phyloP scores from a whole-genome alignment of 305 asterid genomes.

The Fraxinus nigra region DNA sequence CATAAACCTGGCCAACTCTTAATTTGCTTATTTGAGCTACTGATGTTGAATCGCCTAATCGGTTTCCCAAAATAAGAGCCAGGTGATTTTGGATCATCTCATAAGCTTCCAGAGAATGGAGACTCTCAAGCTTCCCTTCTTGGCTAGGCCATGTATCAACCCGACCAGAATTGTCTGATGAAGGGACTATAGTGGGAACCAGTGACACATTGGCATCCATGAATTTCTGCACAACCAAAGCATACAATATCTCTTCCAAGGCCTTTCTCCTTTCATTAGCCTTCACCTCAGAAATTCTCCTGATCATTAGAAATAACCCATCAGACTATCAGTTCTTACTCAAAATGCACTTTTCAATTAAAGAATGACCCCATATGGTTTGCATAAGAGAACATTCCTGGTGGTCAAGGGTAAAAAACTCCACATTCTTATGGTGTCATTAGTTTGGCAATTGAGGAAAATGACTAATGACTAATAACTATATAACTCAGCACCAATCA shows the following conservation, averaged over 20 bases:
- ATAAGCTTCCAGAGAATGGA: conserved; percentile 85
- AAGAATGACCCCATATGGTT: neutral
- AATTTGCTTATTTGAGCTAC: conserved; percentile 73
- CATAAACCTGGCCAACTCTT: conserved; percentile 88
- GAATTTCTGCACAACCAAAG: conserved; percentile 88
- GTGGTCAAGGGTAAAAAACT: neutral
- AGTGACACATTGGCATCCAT: conserved; percentile 79
- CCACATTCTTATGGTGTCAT: neutral
- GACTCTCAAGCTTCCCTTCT: conserved; percentile 56
- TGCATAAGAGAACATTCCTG: neutral
- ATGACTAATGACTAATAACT: neutral
- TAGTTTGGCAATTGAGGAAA: neutral
- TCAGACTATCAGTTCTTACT: conserved; percentile 3
- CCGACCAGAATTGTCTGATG: conserved; percentile 43
- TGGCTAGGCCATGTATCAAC: conserved; percentile 61
- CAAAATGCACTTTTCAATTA: neutral
- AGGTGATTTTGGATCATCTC: conserved; percentile 95
- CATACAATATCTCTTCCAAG: conserved; percentile 85
- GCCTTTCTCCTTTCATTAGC: conserved; percentile 82
- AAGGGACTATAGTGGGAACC: conserved; percentile 61
- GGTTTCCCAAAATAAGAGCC: conserved; percentile 68
- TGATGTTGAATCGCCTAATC: conserved; percentile 40
- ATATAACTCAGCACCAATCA: neutral
- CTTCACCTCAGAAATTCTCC: conserved; percentile 97
- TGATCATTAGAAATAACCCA: conserved; percentile 24